A percentile compares a stretch with the other conserved stretches of the same genome.
These are phyloP conservation scores for Ogataea glucozyma DNA, from an alignment of 805 yeast genomes.

Conservation along the genomic window DNA sequence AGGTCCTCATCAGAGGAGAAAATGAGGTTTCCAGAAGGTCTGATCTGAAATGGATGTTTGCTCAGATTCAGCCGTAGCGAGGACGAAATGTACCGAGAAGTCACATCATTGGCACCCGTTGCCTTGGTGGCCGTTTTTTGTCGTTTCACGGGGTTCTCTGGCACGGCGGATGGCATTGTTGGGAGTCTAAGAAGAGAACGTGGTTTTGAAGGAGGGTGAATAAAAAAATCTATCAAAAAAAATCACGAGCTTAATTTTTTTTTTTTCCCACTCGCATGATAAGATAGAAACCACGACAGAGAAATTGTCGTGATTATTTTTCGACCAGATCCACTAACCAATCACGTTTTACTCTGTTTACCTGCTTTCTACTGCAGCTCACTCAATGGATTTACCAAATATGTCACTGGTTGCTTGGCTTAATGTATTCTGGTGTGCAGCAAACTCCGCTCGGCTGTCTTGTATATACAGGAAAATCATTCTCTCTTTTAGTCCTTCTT, in stretches of 20 bases:
- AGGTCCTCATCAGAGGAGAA: slow-evolving; percentile 24
- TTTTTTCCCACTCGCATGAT: background rate
- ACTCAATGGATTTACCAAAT: too few relatives aligned
- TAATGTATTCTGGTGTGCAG: too few relatives aligned
- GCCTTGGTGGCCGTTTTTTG: slow-evolving; percentile 1
- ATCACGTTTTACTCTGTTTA: too few relatives aligned
- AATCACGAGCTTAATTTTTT: background rate
- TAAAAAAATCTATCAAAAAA: background rate
- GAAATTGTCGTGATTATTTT: background rate
- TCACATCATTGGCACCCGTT: too few relatives aligned
- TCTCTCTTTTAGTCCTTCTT: slow-evolving; percentile 26
- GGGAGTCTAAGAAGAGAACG: background rate
- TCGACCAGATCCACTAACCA: too few relatives aligned
- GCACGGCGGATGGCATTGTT: slow-evolving; percentile 1
- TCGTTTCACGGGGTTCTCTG: background rate
- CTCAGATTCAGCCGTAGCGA: slow-evolving; percentile 31
- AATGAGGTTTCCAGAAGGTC: slow-evolving; percentile 67
- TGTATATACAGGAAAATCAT: too few relatives aligned
- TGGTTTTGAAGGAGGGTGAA: background rate
- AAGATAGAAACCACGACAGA: background rate
- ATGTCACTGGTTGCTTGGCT: too few relatives aligned
- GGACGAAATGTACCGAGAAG: slow-evolving; percentile 17
- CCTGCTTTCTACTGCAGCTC: too few relatives aligned
- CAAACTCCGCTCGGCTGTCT: too few relatives aligned
- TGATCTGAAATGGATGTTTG: slow-evolving; percentile 71